phyloP scores from a whole-genome alignment of 441 rosid species.

The Capsella rubella region DNA sequence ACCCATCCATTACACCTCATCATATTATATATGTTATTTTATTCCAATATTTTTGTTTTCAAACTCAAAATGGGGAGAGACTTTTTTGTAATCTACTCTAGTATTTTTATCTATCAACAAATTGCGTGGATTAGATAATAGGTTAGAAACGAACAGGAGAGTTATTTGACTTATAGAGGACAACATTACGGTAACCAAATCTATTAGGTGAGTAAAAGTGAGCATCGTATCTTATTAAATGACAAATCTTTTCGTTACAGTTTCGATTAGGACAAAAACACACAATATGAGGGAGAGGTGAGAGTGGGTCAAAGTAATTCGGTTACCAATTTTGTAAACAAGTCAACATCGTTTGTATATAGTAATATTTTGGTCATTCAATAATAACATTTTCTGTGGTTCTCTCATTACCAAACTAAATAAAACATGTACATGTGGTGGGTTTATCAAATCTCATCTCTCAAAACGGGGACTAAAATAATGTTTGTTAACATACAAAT shows the following conservation, averaged over 20 bases:
- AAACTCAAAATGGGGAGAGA: background rate
- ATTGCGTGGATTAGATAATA: constrained; percentile 9
- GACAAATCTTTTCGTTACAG: constrained; percentile 11
- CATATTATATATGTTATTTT: background rate
- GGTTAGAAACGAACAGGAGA: constrained; percentile 19
- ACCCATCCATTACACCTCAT: too few species aligned
- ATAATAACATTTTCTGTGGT: background rate
- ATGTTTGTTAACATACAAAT: background rate
- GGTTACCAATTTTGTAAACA: constrained; percentile 5
- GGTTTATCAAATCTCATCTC: constrained; percentile 19
- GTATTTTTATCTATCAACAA: constrained; percentile 1
- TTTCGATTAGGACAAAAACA: background rate
- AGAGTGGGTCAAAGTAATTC: constrained; percentile 28
- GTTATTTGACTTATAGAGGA: constrained; percentile 31
- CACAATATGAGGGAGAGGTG: constrained; percentile 1
- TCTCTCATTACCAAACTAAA: constrained; percentile 3
- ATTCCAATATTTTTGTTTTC: background rate
- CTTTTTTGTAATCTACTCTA: background rate
- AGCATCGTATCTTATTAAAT: background rate
- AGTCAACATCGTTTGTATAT: constrained; percentile 28
- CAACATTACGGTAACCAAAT: constrained; percentile 33
- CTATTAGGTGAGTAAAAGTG: constrained; percentile 20
- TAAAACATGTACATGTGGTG: constrained; percentile 27
- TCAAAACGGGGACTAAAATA: background rate
- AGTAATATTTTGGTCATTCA: background rate